These are phyloP conservation scores for Fusarium ambrosium DNA, from an alignment of 2,329 filamentous ascomycete genomes.

Conservation along the genomic window DNA sequence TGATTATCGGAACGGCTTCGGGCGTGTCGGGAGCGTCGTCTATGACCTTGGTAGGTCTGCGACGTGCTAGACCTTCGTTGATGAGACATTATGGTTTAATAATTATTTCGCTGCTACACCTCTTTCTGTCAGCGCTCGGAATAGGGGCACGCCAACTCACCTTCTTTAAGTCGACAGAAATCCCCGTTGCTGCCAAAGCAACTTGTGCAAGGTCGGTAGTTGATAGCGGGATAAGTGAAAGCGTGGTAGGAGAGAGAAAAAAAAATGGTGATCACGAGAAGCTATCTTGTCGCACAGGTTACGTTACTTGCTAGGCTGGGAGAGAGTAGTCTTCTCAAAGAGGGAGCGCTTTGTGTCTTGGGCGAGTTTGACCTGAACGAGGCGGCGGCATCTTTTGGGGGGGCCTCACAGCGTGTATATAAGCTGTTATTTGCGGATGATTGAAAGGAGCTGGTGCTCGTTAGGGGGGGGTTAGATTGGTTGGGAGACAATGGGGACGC, in stretches of 20 bases:
- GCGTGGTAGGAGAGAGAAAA: background rate
- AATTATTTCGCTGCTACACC: background rate
- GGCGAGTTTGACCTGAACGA: background rate
- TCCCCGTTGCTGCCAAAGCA: background rate
- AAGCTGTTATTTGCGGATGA: constrained; percentile 5
- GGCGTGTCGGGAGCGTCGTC: background rate
- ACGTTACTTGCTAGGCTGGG: constrained; percentile 26
- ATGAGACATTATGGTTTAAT: constrained; percentile 22
- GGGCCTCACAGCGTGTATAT: constrained; percentile 12
- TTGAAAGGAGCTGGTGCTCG: background rate
- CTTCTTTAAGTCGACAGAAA: background rate
- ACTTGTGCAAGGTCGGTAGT: constrained; percentile 27
- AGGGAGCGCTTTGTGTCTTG: constrained; percentile 16
- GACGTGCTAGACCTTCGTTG: constrained; percentile 16
- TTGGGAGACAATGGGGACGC: constrained; percentile 7
- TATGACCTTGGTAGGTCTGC: background rate
- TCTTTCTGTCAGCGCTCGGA: constrained; percentile 30
- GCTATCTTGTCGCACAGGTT: constrained; percentile 39
- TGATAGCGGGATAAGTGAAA: constrained; percentile 28
- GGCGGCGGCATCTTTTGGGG: background rate
- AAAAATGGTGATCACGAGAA: constrained; percentile 37
- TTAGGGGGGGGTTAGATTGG: constrained; percentile 1
- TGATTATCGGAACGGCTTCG: background rate
- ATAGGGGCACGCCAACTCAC: constrained; percentile 21
- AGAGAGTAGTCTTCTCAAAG: constrained; percentile 12